phyloP scores from a whole-genome alignment of 768 basidiomycete species.

The Sutorius australiensis region DNA sequence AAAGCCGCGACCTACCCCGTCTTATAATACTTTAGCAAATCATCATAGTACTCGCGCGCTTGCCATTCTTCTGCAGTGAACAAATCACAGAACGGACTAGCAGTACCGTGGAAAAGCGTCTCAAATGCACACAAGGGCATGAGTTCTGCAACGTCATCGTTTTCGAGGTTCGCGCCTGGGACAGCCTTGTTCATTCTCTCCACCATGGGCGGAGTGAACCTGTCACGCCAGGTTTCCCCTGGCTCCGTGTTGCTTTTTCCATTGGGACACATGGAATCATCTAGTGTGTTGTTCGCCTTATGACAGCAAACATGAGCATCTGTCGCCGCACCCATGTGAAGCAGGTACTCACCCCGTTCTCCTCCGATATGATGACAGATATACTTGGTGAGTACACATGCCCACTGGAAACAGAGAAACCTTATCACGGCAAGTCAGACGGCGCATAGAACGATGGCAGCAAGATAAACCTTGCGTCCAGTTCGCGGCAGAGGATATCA shows the following conservation, averaged over 20 bases:
- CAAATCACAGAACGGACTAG: slow-evolving; percentile 70
- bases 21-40: slow-evolving; percentile 75
- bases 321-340: neutral
- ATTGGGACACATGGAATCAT: slow-evolving; percentile 62
- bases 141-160: slow-evolving; percentile 53
- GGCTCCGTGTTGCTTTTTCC: slow-evolving; percentile 43
- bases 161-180: slow-evolving; percentile 56
- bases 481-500: slow-evolving; percentile 63
- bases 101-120: slow-evolving; percentile 47
- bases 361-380: slow-evolving; percentile 50
- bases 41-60: slow-evolving; percentile 64
- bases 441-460: neutral
- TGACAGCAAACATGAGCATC: neutral
- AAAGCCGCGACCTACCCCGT: slow-evolving; percentile 50
- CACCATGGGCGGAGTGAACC: slow-evolving; percentile 54
- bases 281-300: slow-evolving; percentile 64
- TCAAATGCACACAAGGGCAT: slow-evolving; percentile 81
- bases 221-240: slow-evolving; percentile 50
- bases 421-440: slow-evolving; percentile 32
- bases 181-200: slow-evolving; percentile 57
- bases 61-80: slow-evolving; percentile 63
- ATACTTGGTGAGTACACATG: slow-evolving; percentile 44
- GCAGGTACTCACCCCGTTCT: slow-evolving; percentile 39
- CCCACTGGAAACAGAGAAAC: slow-evolving; percentile 55
- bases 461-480: slow-evolving; percentile 56